These are phyloP conservation scores for Meredithiella fracta DNA, from an alignment of 2,329 filamentous ascomycete genomes.

Conservation along the genomic window DNA sequence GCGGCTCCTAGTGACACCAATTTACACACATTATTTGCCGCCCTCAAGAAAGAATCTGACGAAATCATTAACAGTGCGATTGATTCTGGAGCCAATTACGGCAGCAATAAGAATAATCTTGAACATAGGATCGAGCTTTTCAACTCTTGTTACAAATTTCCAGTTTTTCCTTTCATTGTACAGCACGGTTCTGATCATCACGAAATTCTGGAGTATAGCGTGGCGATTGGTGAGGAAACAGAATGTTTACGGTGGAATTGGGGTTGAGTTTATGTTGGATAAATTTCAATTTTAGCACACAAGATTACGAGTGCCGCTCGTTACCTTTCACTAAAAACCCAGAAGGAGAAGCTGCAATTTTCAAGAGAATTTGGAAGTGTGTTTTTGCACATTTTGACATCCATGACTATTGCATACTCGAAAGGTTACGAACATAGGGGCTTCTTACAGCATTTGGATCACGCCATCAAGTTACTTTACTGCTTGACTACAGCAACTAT, in stretches of 20 bases:
- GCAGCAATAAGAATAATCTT: conserved; percentile 15
- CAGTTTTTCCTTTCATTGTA: conserved; percentile 26
- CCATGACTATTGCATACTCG: neutral
- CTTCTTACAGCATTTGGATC: neutral
- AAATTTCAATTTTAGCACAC: neutral
- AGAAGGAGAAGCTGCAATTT: neutral
- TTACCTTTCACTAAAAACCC: neutral
- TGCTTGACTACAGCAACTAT: neutral
- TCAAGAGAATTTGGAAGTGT: neutral
- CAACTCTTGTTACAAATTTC: conserved; percentile 26
- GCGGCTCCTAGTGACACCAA: neutral
- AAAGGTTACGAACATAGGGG: too few species aligned
- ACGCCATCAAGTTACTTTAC: neutral
- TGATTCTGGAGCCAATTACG: neutral
- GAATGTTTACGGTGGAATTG: neutral
- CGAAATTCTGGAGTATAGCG: conserved; percentile 17
- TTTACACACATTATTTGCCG: neutral
- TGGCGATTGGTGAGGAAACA: neutral
- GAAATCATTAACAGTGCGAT: neutral
- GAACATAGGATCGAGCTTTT: conserved; percentile 25
- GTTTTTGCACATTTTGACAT: neutral
- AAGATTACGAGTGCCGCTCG: neutral
- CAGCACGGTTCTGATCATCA: conserved; percentile 23
- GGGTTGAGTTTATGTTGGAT: neutral
- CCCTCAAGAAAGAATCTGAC: neutral